phyloP scores from a whole-genome alignment of 805 yeast species.

The Zygosaccharomyces bisporus region DNA sequence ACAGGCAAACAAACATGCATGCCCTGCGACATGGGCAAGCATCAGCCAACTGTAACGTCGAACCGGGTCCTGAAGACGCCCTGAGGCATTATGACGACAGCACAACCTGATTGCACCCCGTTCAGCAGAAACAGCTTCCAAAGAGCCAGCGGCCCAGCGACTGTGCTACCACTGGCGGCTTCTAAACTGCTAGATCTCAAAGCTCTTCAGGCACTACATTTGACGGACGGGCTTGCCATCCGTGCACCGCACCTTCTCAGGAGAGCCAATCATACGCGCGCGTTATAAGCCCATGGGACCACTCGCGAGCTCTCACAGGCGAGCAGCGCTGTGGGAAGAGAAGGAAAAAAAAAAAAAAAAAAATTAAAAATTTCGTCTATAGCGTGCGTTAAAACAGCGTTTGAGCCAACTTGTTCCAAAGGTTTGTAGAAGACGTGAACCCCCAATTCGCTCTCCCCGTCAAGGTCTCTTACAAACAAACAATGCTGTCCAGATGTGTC shows the following conservation, averaged over 20 bases:
- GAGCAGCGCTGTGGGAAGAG: neutral
- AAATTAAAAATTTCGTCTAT: neutral
- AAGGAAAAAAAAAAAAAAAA: neutral
- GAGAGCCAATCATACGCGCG: conserved; percentile 5
- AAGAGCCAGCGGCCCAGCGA: too few relatives aligned
- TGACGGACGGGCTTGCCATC: neutral
- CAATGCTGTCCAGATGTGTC: conserved; percentile 29
- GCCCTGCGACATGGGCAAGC: too few relatives aligned
- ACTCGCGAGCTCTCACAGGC: neutral
- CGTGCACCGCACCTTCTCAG: conserved; percentile 1
- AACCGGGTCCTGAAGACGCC: too few relatives aligned
- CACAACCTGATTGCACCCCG: too few relatives aligned
- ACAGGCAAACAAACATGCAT: too few relatives aligned
- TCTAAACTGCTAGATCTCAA: neutral
- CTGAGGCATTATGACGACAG: too few relatives aligned
- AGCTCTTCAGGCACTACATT: neutral
- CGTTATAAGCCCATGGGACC: conserved; percentile 1
- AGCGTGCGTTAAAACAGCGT: neutral
- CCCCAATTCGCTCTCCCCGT: neutral
- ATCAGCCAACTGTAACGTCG: too few relatives aligned
- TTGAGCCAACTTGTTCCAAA: neutral
- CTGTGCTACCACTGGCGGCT: neutral
- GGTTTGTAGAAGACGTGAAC: neutral
- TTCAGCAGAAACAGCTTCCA: too few relatives aligned
- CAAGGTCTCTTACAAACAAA: neutral